phyloP scores from a whole-genome alignment of 2,329 filamentous ascomycete species.

The Diaporthe caulivora region DNA sequence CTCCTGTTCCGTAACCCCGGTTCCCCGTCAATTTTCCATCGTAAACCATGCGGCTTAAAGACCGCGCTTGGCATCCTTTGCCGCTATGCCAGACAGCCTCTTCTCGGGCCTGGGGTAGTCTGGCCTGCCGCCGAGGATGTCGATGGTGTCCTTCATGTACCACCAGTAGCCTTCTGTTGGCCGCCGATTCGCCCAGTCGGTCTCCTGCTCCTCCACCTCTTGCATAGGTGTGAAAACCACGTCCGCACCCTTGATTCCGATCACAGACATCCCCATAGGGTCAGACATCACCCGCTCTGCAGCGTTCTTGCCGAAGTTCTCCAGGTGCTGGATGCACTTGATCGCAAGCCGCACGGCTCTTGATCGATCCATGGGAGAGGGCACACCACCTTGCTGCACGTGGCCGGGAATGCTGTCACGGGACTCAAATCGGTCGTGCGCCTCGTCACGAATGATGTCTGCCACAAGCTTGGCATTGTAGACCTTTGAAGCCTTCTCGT shows the following conservation, averaged over 20 bases:
- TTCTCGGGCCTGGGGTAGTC: slow-evolving; percentile 62
- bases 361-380: slow-evolving; percentile 95
- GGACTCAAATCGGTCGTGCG: slow-evolving; percentile 90
- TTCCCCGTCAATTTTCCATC: slow-evolving; percentile 19
- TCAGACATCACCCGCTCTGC: slow-evolving; percentile 79
- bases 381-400: slow-evolving; percentile 93
- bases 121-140: slow-evolving; percentile 84
- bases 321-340: slow-evolving; percentile 93
- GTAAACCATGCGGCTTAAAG: slow-evolving; percentile 42
- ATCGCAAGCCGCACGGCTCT: slow-evolving; percentile 92
- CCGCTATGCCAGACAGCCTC: slow-evolving; percentile 63
- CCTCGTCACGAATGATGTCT: slow-evolving; percentile 94
- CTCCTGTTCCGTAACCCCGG: slow-evolving; percentile 28
- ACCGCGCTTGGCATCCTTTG: slow-evolving; percentile 73
- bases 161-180: slow-evolving; percentile 91
- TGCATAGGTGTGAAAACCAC: slow-evolving; percentile 90
- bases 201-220: slow-evolving; percentile 84
- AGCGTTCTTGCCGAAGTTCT: slow-evolving; percentile 77
- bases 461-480: slow-evolving; percentile 95
- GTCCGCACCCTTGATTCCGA: slow-evolving; percentile 90
- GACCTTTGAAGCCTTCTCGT: slow-evolving; percentile 91
- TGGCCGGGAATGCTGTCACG: slow-evolving; percentile 93
- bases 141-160: slow-evolving; percentile 81
- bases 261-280: slow-evolving; percentile 81
- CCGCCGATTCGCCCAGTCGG: slow-evolving; percentile 92